Conservation (phyloP, 2,329 filamentous ascomycete genomes). For the Fusarium irregulare region DNA sequence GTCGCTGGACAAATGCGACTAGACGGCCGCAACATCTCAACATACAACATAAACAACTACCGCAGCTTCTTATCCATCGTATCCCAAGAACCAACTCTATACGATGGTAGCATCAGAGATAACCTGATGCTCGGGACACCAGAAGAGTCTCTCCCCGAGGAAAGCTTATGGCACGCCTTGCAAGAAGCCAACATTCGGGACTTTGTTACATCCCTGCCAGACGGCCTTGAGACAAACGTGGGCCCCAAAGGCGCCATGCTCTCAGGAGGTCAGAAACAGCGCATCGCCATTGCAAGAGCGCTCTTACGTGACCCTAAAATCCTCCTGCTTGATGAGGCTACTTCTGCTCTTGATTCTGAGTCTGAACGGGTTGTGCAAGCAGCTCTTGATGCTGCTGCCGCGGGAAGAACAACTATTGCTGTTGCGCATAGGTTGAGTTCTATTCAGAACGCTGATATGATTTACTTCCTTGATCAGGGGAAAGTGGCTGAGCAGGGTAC, state of each 20-base stretch:
- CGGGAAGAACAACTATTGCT: slow-evolving; percentile 89
- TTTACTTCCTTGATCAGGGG: slow-evolving; percentile 96
- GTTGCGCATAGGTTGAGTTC: slow-evolving; percentile 92
- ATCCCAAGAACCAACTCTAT: slow-evolving; percentile 92
- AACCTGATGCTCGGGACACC: slow-evolving; percentile 87
- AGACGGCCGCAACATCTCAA: slow-evolving; percentile 84
- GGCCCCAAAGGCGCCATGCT: slow-evolving; percentile 52
- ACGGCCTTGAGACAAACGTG: too few species aligned
- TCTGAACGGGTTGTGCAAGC: slow-evolving; percentile 83
- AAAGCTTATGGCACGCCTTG: slow-evolving; percentile 59
- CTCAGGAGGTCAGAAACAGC: slow-evolving; percentile 93
- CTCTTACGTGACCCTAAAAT: slow-evolving; percentile 62
- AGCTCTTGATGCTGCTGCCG: slow-evolving; percentile 84
- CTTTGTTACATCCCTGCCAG: too few species aligned
- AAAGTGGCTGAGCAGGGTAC: slow-evolving; percentile 86
- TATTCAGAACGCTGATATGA: slow-evolving; percentile 93
- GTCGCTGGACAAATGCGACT: slow-evolving; percentile 82
- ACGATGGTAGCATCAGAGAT: slow-evolving; percentile 90
- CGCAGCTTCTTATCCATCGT: slow-evolving; percentile 86
- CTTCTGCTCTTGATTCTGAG: slow-evolving; percentile 79
- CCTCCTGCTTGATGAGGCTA: slow-evolving; percentile 79
- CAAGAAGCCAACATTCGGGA: too few species aligned
- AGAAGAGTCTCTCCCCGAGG: slow-evolving; percentile 74
- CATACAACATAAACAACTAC: slow-evolving; percentile 87
- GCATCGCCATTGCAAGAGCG: slow-evolving; percentile 91